Conservation (phyloP, 495 filamentous ascomycete species). For the Aspergillus wentii region DNA sequence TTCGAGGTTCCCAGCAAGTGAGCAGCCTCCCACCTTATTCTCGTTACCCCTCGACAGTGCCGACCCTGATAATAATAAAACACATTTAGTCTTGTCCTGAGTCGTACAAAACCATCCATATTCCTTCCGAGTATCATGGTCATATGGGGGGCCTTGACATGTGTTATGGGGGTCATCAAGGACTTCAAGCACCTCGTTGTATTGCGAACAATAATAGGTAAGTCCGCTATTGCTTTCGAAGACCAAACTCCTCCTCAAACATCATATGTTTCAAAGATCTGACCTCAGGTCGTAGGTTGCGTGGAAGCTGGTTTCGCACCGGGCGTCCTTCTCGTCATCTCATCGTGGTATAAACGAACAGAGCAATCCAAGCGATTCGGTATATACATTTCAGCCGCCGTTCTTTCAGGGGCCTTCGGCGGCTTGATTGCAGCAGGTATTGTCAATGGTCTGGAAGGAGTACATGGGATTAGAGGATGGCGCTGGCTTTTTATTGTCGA, state of each 20-base stretch:
- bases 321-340: slow-evolving; percentile 37
- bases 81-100: slow-evolving; percentile 31
- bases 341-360: slow-evolving; percentile 40
- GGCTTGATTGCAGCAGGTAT: slow-evolving; percentile 39
- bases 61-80: not conserved
- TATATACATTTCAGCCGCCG: slow-evolving; percentile 38
- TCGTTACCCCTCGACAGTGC: too few species aligned
- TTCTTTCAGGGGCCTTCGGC: slow-evolving; percentile 38
- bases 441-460: slow-evolving; percentile 27
- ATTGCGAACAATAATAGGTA: slow-evolving; percentile 11
- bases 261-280: not conserved
- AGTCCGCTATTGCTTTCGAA: not conserved
- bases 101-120: slow-evolving; percentile 21
- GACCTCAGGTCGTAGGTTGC: slow-evolving; percentile 25
- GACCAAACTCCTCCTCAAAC: not conserved
- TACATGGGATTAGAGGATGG: slow-evolving; percentile 38
- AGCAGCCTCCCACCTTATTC: not conserved
- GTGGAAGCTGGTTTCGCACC: slow-evolving; percentile 38
- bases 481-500: slow-evolving; percentile 37
- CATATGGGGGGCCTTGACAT: slow-evolving; percentile 27
- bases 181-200: slow-evolving; percentile 33
- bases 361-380: slow-evolving; percentile 36
- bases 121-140: slow-evolving; percentile 33
- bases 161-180: slow-evolving; percentile 32
- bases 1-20: slow-evolving; percentile 29